Conservation (phyloP, 371 early-diverging fungal species). For the Apophysomyces variabilis region DNA sequence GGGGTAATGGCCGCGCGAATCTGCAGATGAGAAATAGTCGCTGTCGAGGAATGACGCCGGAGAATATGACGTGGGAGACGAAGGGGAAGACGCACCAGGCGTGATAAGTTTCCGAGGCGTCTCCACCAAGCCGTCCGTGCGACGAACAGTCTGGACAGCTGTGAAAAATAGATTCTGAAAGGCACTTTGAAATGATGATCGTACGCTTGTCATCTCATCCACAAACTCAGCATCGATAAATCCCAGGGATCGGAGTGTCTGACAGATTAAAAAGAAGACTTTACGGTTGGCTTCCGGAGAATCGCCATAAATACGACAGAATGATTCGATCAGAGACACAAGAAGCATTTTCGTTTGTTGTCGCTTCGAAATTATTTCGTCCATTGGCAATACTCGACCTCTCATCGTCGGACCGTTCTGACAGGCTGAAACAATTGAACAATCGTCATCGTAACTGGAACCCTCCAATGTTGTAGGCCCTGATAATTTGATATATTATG, state of each 20-base stretch:
- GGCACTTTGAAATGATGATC: slow-evolving; percentile 80
- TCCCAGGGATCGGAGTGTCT: slow-evolving; percentile 67
- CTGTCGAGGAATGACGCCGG: slow-evolving; percentile 3
- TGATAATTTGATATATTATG: neutral
- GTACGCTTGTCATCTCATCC: slow-evolving; percentile 73
- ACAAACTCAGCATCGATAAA: slow-evolving; percentile 86
- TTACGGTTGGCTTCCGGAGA: slow-evolving; percentile 80
- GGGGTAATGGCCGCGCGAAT: neutral
- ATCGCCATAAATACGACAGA: slow-evolving; percentile 85
- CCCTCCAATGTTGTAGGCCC: neutral
- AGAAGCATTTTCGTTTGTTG: slow-evolving; percentile 73
- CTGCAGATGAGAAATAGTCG: slow-evolving; percentile 8
- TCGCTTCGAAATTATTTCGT: slow-evolving; percentile 34
- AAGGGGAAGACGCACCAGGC: slow-evolving; percentile 17
- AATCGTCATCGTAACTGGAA: slow-evolving; percentile 14
- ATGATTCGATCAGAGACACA: slow-evolving; percentile 80
- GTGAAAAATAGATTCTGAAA: slow-evolving; percentile 82
- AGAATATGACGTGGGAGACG: slow-evolving; percentile 18
- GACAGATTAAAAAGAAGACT: slow-evolving; percentile 82
- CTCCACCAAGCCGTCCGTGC: slow-evolving; percentile 17
- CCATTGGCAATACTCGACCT: slow-evolving; percentile 14
- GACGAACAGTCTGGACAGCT: slow-evolving; percentile 74
- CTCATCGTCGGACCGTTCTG: slow-evolving; percentile 10
- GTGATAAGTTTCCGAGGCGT: slow-evolving; percentile 23
- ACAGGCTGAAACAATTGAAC: slow-evolving; percentile 12